Percentiles rank a stretch among this genome's conserved stretches.
These are phyloP conservation scores for Mycotypha africana DNA, from an alignment of 371 early-diverging fungal genomes.

Conservation along the genomic window DNA sequence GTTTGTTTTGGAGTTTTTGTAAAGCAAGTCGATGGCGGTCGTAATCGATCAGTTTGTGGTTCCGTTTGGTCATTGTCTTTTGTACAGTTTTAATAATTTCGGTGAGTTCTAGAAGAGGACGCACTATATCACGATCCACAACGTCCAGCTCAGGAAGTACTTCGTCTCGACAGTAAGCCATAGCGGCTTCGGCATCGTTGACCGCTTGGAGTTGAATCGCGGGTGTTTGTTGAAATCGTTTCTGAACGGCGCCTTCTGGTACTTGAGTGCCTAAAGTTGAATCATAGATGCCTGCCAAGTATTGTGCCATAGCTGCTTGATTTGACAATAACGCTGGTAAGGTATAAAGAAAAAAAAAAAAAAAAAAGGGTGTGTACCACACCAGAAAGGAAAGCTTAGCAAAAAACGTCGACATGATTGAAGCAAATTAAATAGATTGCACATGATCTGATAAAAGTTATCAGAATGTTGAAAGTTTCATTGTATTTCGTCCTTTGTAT, in stretches of 20 bases:
- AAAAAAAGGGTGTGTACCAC: not conserved
- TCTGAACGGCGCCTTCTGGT: slow-evolving; percentile 30
- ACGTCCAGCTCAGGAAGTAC: slow-evolving; percentile 64
- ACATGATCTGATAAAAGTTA: too few relatives aligned
- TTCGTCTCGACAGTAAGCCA: slow-evolving; percentile 48
- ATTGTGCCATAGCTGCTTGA: slow-evolving; percentile 57
- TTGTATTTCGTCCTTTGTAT: too few relatives aligned
- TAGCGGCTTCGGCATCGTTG: slow-evolving; percentile 50
- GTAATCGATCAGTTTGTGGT: slow-evolving; percentile 80
- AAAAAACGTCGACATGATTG: too few relatives aligned
- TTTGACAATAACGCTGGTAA: slow-evolving; percentile 50
- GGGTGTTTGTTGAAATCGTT: slow-evolving; percentile 34
- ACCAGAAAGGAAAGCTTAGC: too few relatives aligned
- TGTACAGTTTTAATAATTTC: slow-evolving; percentile 62
- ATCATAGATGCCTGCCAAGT: slow-evolving; percentile 51
- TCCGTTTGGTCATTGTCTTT: slow-evolving; percentile 72
- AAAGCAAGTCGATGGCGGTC: slow-evolving; percentile 71
- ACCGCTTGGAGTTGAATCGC: slow-evolving; percentile 50
- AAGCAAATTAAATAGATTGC: too few relatives aligned
- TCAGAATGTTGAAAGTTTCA: too few relatives aligned
- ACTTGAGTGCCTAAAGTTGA: slow-evolving; percentile 18
- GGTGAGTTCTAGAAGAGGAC: slow-evolving; percentile 61
- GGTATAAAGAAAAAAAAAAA: not conserved
- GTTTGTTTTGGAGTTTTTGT: slow-evolving; percentile 61
- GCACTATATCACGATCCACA: slow-evolving; percentile 68